Base-by-base conservation (phyloP, 176 grass and related monocot species). In the Oryza nivara region DNA sequence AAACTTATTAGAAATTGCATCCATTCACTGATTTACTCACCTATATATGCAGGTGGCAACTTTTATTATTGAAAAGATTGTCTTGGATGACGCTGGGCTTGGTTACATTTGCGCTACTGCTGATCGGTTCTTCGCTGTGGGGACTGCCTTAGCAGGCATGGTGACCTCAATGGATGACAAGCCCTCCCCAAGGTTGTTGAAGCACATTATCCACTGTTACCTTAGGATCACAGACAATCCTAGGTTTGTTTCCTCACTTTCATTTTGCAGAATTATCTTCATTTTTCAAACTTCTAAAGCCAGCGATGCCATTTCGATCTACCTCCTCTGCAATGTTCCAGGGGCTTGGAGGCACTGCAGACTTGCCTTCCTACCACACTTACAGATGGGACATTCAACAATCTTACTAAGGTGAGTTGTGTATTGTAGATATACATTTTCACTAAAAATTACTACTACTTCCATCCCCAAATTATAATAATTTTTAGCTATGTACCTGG, bases 171-270 rank as follows among this genome's bases (percentile, higher is more conserved):
- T 88, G 28, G 87, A 75, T 7, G 74, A 90, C 12, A 70, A 95
- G 61, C 93, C 96, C 68, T 93, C 89, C 20, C 19, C 88, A 26
- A 92, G 86, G 87, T 70, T 98, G 74, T 48, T 95, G 26, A 98
- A 95, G 87, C 80, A 87, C 54, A 90, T 95, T n/a, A 85, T 98
- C 40, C 70, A 70, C 36, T 98, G 96, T 30, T 95, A 98, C 72
- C 87, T 92, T 46, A 92, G 93, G 75, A 83, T 98, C 47, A 89
- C 83, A 3, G 87, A 98, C 13, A 70, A 98, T 88, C 80, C 77
- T 48, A 95, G 83, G 96, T 98, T 80, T 83, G 86, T 45, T 34
- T 25, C 58, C 9, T 72, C 84, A 74, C 58, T 43, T 65, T 14
- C 4, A 4, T 73, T 16, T 30, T 5, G 34, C 25, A 16, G 73